Conservation (phyloP, 768 basidiomycete genomes). For the Tulasnella sp. region DNA sequence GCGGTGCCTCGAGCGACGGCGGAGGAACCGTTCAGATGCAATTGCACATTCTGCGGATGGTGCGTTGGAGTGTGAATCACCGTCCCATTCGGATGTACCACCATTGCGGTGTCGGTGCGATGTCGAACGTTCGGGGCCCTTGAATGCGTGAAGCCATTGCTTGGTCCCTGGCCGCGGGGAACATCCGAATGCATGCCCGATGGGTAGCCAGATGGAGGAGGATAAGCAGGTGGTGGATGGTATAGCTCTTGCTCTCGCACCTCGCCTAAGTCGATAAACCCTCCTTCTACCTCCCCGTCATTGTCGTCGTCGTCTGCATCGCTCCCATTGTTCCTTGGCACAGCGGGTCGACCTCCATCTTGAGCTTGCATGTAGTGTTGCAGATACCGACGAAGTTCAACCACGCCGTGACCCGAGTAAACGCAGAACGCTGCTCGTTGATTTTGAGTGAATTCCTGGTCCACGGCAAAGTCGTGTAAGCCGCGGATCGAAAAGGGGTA, state of each 20-base stretch:
- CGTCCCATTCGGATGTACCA: conserved; percentile 1
- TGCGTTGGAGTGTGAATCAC: not conserved
- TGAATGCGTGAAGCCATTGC: not conserved
- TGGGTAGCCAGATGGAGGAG: not conserved
- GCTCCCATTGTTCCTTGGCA: conserved; percentile 38
- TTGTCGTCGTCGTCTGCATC: conserved; percentile 71
- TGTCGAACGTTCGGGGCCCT: not conserved
- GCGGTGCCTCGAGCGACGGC: not conserved
- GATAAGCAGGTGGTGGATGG: conserved; percentile 49
- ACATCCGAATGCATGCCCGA: not conserved
- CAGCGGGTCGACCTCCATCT: not conserved
- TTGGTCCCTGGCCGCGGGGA: not conserved
- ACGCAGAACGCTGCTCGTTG: conserved; percentile 96
- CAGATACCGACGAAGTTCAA: conserved; percentile 77
- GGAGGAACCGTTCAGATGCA: conserved; percentile 10
- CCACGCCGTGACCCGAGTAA: conserved; percentile 90
- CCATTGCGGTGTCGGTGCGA: not conserved
- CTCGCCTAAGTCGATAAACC: conserved; percentile 31
- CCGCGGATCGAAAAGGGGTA: conserved; percentile 39
- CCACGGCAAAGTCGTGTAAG: not conserved
- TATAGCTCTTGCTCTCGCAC: conserved; percentile 6
- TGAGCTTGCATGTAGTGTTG: conserved; percentile 47
- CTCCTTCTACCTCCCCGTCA: conserved; percentile 48
- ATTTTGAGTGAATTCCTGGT: conserved; percentile 85
- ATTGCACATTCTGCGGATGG: not conserved